Base-by-base conservation (phyloP, 106 monocot genomes). In the Ottelia alismoides region DNA sequence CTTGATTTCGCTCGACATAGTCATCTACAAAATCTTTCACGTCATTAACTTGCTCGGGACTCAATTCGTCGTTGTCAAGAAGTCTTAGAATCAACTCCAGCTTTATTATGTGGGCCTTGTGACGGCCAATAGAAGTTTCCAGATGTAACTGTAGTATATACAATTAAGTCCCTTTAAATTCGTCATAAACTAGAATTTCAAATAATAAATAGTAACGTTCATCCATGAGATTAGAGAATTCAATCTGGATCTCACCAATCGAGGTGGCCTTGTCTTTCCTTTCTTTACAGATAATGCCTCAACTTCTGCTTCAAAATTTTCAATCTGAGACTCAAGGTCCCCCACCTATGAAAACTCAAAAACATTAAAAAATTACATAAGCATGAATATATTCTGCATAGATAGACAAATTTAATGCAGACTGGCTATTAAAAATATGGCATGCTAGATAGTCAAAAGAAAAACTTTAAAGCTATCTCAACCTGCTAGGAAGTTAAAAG, bases 1-100 rank as follows among this genome's bases (percentile, higher is more conserved):
- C 98, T 80, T 90, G 98, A 76, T 98, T 98, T 27, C 98, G 74
- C 70, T 98, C 98, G 53, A 90, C 85, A 73, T 98, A 98, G 74
- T 98, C 98, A 67, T 90, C 89, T 30, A 98, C 51, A 66, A 90
- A 90, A 48, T 98, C 89, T 78, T 77, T 90, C 46, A 86, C 68
- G 68, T 98, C 98, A 75, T 98, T 90, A 51, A 98, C 90, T 58
- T 98, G 82, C 17, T 98, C 98, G 75, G 90, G 85, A 63, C 85
- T 98, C 70, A 98, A 75, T 53, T 86, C 85, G 71, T 98, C 89
- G 80, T 98, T 98, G 68, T 98, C 98, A 27, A 98, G 53, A 50
- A 98, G 65, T 69, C 98, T 90, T 70, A 98, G 80, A 19, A 98
- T 85, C 64, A 81, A 68, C 70, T 98, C 98, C 62, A 98, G 61